Percentiles rank a stretch among this genome's conserved stretches.
phyloP scores from a whole-genome alignment of 768 basidiomycete species.

The Asterophora parasitica region DNA sequence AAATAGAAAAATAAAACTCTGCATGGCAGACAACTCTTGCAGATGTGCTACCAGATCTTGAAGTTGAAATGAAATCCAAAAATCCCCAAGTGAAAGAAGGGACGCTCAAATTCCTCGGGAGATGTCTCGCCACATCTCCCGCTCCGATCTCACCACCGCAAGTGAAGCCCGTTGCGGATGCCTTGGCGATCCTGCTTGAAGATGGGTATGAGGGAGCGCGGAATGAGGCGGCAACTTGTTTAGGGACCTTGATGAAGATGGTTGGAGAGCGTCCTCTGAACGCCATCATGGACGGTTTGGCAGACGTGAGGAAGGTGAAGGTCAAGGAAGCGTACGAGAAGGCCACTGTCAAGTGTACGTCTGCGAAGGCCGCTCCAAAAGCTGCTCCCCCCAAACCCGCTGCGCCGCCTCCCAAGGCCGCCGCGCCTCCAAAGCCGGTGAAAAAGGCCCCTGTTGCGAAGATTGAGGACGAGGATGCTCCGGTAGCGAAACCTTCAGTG shows the following conservation, averaged over 20 bases:
- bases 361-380: constrained; percentile 50
- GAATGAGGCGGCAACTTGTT: constrained; percentile 80
- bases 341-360: constrained; percentile 87
- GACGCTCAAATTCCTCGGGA: constrained; percentile 78
- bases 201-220: constrained; percentile 88
- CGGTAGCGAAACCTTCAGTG: constrained; percentile 37
- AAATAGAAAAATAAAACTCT: constrained; percentile 6
- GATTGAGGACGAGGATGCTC: constrained; percentile 10
- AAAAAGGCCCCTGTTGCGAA: neutral
- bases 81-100: constrained; percentile 97
- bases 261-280: constrained; percentile 90
- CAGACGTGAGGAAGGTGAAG: constrained; percentile 85
- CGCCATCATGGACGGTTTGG: constrained; percentile 77
- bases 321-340: constrained; percentile 93
- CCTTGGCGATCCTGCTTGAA: constrained; percentile 70
- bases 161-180: constrained; percentile 77
- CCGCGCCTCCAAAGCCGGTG: constrained; percentile 13
- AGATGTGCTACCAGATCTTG: constrained; percentile 80
- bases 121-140: constrained; percentile 70
- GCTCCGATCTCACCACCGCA: constrained; percentile 68
- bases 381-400: constrained; percentile 40
- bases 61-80: constrained; percentile 75
- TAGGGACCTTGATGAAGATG: constrained; percentile 95
- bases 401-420: constrained; percentile 20
- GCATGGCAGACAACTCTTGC: constrained; percentile 61